A percentile compares a stretch with the other conserved stretches of the same genome.
Evolutionary conservation across 1,139 yeast genomes (phyloP).

Genomic region (Hansenula sp.): DNA sequence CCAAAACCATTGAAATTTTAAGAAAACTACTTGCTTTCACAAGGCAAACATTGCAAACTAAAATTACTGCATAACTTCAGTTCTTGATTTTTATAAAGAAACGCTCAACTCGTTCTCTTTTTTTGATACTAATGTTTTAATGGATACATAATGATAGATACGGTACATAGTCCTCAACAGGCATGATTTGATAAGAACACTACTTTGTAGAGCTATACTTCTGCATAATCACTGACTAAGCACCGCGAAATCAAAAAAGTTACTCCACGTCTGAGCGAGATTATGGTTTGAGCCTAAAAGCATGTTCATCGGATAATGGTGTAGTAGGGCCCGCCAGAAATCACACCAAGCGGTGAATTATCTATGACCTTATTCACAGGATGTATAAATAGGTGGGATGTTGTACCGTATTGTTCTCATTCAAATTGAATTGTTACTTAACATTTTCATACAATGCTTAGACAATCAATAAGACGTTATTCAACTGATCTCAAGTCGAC

Average conservation of each 20-base stretch:
- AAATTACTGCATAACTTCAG: too few relatives aligned
- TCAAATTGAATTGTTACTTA: too few relatives aligned
- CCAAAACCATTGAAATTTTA: constrained; percentile 85
- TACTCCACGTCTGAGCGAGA: too few relatives aligned
- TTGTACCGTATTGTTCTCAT: too few relatives aligned
- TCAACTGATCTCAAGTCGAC: constrained; percentile 30
- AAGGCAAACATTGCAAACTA: background rate
- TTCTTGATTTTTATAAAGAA: background rate
- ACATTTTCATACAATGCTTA: constrained; percentile 3
- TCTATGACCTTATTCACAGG: too few relatives aligned
- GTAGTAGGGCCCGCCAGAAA: too few relatives aligned
- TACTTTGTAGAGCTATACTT: background rate
- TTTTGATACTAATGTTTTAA: background rate
- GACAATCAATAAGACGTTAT: constrained; percentile 5
- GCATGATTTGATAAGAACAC: background rate
- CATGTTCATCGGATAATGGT: too few relatives aligned
- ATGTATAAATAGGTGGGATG: too few relatives aligned
- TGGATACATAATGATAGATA: constrained; percentile 2
- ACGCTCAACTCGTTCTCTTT: constrained; percentile 2
- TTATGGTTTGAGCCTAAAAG: too few relatives aligned
- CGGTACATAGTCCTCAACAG: constrained; percentile 3
- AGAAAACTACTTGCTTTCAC: constrained; percentile 15
- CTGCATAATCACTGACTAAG: background rate
- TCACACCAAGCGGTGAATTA: too few relatives aligned
- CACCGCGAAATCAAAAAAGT: too few relatives aligned